Conservation (phyloP, 2,329 filamentous ascomycete genomes). For the Fusarium sp. region DNA sequence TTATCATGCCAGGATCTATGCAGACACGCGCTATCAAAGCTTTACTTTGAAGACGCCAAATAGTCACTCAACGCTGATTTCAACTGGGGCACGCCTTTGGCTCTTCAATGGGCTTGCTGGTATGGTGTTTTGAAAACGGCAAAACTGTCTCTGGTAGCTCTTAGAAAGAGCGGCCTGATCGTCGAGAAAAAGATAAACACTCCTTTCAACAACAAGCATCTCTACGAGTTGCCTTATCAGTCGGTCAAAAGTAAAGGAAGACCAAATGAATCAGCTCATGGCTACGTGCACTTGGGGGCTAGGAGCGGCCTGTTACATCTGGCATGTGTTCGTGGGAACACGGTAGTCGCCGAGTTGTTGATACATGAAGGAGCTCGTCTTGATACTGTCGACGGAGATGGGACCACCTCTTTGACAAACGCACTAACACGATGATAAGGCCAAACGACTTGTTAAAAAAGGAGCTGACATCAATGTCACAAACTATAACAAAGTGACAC, state of each 20-base stretch:
- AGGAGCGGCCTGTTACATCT: conserved; percentile 33
- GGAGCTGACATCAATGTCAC: conserved; percentile 28
- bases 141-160: conserved; percentile 24
- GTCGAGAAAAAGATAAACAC: conserved; percentile 16
- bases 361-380: conserved; percentile 14
- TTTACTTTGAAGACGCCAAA: conserved; percentile 26
- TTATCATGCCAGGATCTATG: conserved; percentile 11
- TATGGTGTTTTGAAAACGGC: conserved; percentile 26
- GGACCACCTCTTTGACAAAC: conserved; percentile 26
- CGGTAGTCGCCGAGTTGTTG: conserved; percentile 25
- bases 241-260: not conserved
- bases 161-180: conserved; percentile 3
- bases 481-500: conserved; percentile 15
- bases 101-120: conserved; percentile 39
- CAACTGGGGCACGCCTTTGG: conserved; percentile 19
- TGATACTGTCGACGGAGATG: conserved; percentile 15
- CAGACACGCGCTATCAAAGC: conserved; percentile 9
- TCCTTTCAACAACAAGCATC: conserved; percentile 13
- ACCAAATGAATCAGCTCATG: conserved; percentile 3
- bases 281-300: conserved; percentile 26
- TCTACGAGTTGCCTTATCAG: conserved; percentile 29
- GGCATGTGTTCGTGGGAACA: conserved; percentile 40
- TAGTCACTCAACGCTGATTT: conserved; percentile 9
- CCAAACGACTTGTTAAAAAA: conserved; percentile 17
- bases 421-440: conserved; percentile 20